Base-by-base conservation (phyloP, 345 rosid genomes). In the Lepidium sativum region DNA sequence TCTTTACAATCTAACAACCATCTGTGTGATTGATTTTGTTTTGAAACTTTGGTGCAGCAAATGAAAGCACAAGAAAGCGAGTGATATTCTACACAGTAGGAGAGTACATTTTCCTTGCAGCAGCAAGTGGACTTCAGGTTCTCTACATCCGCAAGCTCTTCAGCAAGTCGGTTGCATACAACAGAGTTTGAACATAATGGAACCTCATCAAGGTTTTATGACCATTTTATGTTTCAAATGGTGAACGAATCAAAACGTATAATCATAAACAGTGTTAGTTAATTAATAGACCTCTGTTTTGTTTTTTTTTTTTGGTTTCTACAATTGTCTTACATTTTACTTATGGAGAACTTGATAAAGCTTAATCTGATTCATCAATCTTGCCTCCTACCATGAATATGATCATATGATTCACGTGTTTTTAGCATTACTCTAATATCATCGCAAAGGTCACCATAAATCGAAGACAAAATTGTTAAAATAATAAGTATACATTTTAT, bases 161-260 rank as follows among this genome's bases (percentile, higher is more conserved):
- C 77, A 94, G 95, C 91, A 86, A 91, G 78, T 85, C 96, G 10
- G 88, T 88, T 47, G 92, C 86, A 32, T 94, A 88, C 83, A 88
- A 82, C 76, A 80, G 97, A 56, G 99, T 88, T 72, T 90, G 81
- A 88, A 63, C 47, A 20, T 48, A 66, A 16, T 14, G 0, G 32
- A 57, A 63, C 13, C 44, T 13, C 41, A 27, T 0, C 39, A 16
- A 33, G 52, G 63, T 67, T 39, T 54, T 27, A 14, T 51, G 53
- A 39, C 18, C 20, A 6, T 25, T 51, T 61, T 12, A 47, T 45
- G 58, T 45, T 60, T 14, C 18, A 54, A 20, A n/a, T 9, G 35
- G 29, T 55, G 27, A 63, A 13, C 60, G 12, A 12, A 55, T 55
- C 60, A 35, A 35, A 54, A 13, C 63, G 31, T 27, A 37, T 44